phyloP scores from a whole-genome alignment of 2,329 filamentous ascomycete genomes.

The Septoria petroselini region DNA sequence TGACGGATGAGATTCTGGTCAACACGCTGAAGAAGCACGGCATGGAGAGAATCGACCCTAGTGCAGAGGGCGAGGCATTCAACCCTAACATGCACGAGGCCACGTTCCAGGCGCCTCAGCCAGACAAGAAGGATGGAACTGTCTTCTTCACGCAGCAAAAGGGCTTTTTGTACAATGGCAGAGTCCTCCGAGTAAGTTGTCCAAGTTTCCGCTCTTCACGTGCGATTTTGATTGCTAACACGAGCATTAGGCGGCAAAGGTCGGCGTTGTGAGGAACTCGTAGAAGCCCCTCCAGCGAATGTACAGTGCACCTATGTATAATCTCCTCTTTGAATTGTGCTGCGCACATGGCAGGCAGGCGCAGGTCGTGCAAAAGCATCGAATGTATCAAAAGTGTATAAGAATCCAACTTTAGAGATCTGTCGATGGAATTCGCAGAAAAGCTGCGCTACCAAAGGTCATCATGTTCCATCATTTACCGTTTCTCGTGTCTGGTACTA shows the following conservation, averaged over 20 bases:
- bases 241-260: conserved; percentile 69
- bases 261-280: conserved; percentile 87
- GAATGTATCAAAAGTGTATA: no score
- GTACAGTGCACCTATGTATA: no score
- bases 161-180: conserved; percentile 89
- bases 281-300: background rate
- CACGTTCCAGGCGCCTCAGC: conserved; percentile 85
- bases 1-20: conserved; percentile 90
- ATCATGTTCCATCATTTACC: background rate
- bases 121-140: conserved; percentile 82
- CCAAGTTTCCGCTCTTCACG: no score
- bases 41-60: conserved; percentile 80
- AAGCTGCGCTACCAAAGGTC: no score
- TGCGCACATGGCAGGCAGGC: no score
- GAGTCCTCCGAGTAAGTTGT: conserved; percentile 64
- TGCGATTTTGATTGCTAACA: conserved; percentile 13
- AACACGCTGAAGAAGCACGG: conserved; percentile 90
- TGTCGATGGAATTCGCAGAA: no score
- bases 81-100: conserved; percentile 96
- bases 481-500: background rate
- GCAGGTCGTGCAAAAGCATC: no score
- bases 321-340: no score
- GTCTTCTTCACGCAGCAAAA: conserved; percentile 94
- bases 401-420: no score
- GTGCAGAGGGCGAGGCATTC: conserved; percentile 72